These are phyloP conservation scores for Leucocoprinus birnbaumii DNA, from an alignment of 768 basidiomycete genomes.

Conservation along the genomic window DNA sequence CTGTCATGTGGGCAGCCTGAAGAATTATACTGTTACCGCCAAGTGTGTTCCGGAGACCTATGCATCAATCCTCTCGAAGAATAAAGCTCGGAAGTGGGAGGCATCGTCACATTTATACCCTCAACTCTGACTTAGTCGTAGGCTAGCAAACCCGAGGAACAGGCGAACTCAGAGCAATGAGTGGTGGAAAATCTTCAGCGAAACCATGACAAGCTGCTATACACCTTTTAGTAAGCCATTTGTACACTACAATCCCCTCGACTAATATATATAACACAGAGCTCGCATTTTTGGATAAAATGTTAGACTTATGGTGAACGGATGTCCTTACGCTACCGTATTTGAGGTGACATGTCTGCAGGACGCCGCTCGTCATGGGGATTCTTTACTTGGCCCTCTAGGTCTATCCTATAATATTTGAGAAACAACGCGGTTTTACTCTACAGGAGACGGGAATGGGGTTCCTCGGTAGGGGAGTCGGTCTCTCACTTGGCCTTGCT, in stretches of 20 bases:
- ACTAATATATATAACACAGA: no score
- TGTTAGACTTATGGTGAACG: slow-evolving; percentile 6
- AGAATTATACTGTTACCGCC: neutral
- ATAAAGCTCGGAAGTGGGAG: slow-evolving; percentile 53
- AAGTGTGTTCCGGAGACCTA: slow-evolving; percentile 76
- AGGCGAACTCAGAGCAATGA: slow-evolving; percentile 23
- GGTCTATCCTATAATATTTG: slow-evolving; percentile 55
- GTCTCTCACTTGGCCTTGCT: slow-evolving; percentile 48
- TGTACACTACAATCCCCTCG: no score
- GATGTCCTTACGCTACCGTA: no score
- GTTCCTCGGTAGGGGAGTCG: slow-evolving; percentile 61
- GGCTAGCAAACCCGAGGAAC: no score
- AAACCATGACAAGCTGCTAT: slow-evolving; percentile 48
- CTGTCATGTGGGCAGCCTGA: neutral
- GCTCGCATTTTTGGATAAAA: neutral
- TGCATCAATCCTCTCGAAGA: slow-evolving; percentile 53
- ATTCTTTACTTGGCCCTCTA: slow-evolving; percentile 61
- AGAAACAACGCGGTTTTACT: slow-evolving; percentile 43
- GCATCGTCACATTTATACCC: neutral
- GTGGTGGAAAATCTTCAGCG: no score
- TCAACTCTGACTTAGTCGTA: no score
- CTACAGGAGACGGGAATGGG: slow-evolving; percentile 50
- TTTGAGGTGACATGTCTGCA: neutral
- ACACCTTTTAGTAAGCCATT: slow-evolving; percentile 64
- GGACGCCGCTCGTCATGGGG: slow-evolving; percentile 1